These are phyloP conservation scores for Amborella trichopoda DNA, from an alignment of 164 flowering plant genomes.

Conservation along the genomic window DNA sequence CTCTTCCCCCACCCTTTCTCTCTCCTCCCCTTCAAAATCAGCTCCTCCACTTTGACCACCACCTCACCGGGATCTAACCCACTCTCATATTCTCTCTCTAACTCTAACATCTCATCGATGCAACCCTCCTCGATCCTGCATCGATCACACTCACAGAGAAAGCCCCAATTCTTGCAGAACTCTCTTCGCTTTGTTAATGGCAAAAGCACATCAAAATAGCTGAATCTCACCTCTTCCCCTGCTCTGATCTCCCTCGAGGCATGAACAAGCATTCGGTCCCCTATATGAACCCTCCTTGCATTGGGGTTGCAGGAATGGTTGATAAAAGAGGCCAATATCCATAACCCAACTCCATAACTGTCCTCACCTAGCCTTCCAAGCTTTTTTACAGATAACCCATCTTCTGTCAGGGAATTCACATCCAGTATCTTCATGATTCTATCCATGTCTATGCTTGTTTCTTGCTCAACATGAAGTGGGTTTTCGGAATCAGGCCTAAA, in stretches of 20 bases:
- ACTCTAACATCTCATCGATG: constrained; percentile 37
- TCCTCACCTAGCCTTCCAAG: constrained; percentile 47
- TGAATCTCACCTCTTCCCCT: constrained; percentile 82
- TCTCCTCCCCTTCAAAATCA: constrained; percentile 55
- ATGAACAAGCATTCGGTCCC: constrained; percentile 52
- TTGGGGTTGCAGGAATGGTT: constrained; percentile 85
- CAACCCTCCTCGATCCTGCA: constrained; percentile 59
- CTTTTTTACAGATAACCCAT: constrained; percentile 43
- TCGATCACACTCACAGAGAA: constrained; percentile 56
- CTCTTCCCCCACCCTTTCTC: constrained; percentile 41
- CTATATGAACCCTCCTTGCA: constrained; percentile 62
- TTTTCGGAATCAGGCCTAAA: constrained; percentile 48
- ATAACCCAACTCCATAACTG: constrained; percentile 68
- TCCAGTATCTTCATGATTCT: constrained; percentile 54
- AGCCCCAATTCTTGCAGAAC: constrained; percentile 59
- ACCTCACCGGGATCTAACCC: constrained; percentile 40
- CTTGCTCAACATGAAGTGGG: background rate
- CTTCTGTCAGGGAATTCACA: constrained; percentile 71
- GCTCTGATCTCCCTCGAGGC: constrained; percentile 68
- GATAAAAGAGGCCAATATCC: constrained; percentile 69
- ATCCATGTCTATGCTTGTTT: constrained; percentile 23
- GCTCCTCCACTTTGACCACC: constrained; percentile 49
- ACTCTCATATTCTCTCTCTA: constrained; percentile 36
- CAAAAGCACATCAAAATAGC: constrained; percentile 57
- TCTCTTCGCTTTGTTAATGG: constrained; percentile 40